A percentile compares a stretch with the other conserved stretches of the same genome.
These are phyloP conservation scores for Ettlia oleoabundans DNA, from an alignment of 139 green algal species.

Conservation along the genomic window DNA sequence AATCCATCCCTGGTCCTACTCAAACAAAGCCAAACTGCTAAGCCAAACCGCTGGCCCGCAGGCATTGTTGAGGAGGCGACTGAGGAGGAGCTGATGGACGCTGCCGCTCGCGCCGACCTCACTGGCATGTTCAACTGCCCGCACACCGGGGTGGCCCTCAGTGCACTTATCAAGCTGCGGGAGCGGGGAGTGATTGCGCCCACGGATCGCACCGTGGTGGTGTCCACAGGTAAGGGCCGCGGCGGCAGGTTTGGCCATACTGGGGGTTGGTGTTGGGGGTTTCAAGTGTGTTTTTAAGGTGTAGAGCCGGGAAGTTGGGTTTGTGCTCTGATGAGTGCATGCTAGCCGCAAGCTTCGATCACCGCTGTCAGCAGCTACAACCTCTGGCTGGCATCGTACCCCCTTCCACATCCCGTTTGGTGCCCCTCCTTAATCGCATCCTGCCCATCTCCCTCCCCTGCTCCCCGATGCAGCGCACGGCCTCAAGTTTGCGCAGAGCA, in stretches of 20 bases:
- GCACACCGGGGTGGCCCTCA: conserved; percentile 88
- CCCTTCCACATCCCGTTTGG: too few relatives aligned
- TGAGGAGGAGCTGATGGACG: conserved; percentile 99
- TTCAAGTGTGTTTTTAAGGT: too few relatives aligned
- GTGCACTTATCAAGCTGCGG: conserved; percentile 95
- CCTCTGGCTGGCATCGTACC: too few relatives aligned
- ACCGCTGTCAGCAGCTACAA: too few relatives aligned
- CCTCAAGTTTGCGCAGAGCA: conserved; percentile 98
- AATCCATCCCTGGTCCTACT: too few relatives aligned
- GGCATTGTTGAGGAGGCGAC: conserved; percentile 98
- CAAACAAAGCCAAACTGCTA: too few relatives aligned
- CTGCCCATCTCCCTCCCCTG: background rate
- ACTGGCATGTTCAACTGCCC: conserved; percentile 89
- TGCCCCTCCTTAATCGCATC: too few relatives aligned
- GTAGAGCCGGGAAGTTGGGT: too few relatives aligned
- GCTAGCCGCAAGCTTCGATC: too few relatives aligned
- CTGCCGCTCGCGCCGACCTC: conserved; percentile 92
- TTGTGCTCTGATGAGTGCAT: too few relatives aligned
- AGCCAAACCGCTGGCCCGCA: too few relatives aligned
- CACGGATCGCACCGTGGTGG: conserved; percentile 93
- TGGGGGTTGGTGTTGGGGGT: background rate
- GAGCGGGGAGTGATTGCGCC: conserved; percentile 86
- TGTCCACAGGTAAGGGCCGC: conserved; percentile 72
- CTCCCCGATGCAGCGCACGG: conserved; percentile 81
- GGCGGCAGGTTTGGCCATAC: background rate